These are phyloP conservation scores for Arctium minus DNA, from an alignment of 129 eudicot genomes.

Conservation along the genomic window DNA sequence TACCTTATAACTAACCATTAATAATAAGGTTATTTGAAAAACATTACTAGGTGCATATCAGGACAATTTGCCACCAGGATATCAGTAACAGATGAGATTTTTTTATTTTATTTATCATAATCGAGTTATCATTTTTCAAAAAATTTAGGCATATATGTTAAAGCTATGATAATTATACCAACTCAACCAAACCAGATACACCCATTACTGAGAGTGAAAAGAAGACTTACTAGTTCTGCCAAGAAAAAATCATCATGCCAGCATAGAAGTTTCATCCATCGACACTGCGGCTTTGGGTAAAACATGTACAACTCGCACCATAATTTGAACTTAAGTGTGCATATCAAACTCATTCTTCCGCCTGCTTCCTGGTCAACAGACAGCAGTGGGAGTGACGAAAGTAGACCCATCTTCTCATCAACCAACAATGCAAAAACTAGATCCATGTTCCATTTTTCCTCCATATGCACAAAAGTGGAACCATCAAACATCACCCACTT, in stretches of 20 bases:
- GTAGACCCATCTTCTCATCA: background rate
- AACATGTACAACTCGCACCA: background rate
- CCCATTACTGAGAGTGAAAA: background rate
- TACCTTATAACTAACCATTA: background rate
- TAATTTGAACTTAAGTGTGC: background rate
- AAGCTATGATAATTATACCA: background rate
- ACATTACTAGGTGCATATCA: background rate
- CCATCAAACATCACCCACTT: constrained; percentile 26
- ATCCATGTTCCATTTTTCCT: background rate
- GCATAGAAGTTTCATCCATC: background rate
- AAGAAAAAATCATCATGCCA: background rate
- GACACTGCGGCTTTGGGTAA: background rate
- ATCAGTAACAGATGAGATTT: background rate
- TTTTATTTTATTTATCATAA: background rate
- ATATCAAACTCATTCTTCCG: background rate
- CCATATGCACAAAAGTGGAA: constrained; percentile 5
- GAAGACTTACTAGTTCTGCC: background rate
- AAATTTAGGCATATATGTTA: background rate
- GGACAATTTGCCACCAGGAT: background rate
- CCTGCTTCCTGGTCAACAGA: background rate
- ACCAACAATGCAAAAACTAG: background rate
- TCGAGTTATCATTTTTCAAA: background rate
- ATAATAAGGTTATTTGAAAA: background rate
- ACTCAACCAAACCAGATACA: background rate
- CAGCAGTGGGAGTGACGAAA: background rate